Conservation (phyloP, 495 filamentous ascomycete genomes). For the Aspergillus wentii region DNA sequence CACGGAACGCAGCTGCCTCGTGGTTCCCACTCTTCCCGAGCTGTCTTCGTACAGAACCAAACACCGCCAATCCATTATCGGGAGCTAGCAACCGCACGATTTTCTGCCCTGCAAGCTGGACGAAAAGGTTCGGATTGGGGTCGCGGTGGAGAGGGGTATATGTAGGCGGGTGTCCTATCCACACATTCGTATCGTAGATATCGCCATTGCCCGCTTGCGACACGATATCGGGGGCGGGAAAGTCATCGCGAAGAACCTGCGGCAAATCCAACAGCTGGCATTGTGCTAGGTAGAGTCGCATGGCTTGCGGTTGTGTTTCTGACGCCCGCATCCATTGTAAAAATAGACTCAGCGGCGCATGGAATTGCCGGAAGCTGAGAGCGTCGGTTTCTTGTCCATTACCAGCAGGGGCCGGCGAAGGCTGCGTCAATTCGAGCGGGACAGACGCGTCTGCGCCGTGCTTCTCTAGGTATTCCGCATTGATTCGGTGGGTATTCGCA, state of each 20-base stretch:
- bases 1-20: conserved; percentile 56
- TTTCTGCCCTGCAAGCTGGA: conserved; percentile 75
- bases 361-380: conserved; percentile 47
- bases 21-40: conserved; percentile 36
- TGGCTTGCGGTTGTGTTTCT: conserved; percentile 23
- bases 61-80: conserved; percentile 52
- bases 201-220: conserved; percentile 59
- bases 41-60: conserved; percentile 46
- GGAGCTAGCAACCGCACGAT: conserved; percentile 66
- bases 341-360: conserved; percentile 54
- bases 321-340: conserved; percentile 46
- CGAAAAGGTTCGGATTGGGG: conserved; percentile 90
- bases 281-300: conserved; percentile 78
- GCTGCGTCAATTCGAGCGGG: conserved; percentile 52
- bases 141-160: conserved; percentile 88
- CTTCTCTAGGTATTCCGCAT: conserved; percentile 42
- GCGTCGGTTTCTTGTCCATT: neutral
- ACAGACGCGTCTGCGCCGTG: conserved; percentile 47
- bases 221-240: conserved; percentile 66
- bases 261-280: conserved; percentile 65
- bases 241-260: conserved; percentile 50
- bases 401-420: neutral
- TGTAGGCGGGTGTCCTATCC: conserved; percentile 82
- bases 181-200: conserved; percentile 79
- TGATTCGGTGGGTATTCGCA: conserved; percentile 24